Evolutionary conservation across 2,329 filamentous ascomycete species (phyloP), one percentile per base, ranked within the genome.

Genomic region (Eutypa lata): DNA sequence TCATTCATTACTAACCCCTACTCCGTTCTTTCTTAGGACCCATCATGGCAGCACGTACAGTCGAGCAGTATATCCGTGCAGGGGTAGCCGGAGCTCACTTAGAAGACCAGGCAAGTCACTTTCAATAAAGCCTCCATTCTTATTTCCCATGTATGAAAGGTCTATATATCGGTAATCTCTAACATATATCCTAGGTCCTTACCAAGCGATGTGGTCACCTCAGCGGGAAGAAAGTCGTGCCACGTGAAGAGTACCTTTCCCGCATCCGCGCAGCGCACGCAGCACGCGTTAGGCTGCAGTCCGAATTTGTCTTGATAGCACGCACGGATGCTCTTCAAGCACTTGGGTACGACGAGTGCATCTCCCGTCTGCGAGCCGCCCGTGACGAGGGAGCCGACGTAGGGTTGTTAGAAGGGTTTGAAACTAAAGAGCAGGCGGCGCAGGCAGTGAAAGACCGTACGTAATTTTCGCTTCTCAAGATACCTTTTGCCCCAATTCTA

Each of bases 191-290:
- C 31, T 35, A 88, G 69, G 75, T 87, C 18, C 71, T 78, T 43
- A 80, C 76, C 44, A 88, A 89, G 70, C 79, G 84, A 10, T 88
- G 84, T 64, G 85, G 85, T 1, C 85, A 88, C 62, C 72, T 88
- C 1, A 67, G 69, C 0, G 82, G 82, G 50, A 88, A 89, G 67
- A 73, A 81, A 52, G 69, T 88, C 13, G 84, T 88, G 8, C 62
- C 70, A 2, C 55, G 65, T 0, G 74, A 78, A 1, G 75, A 76
- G 19, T 87, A 76, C 58, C 64, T 75, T n/a, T 67, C 73, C n/a
- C 74, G 84, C 0, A 82, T 88, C 60, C 71, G 77, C 1, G 83
- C 84, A 0, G 82, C 82, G 0, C 71, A 69, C 13, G 68, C 73
- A 7, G 79, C 82, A 1, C 71, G 82, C 2, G 66, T 74, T 21